Evolutionary conservation across 2,329 filamentous ascomycete species (phyloP).

Genomic region (Colletotrichum chlorophyti): DNA sequence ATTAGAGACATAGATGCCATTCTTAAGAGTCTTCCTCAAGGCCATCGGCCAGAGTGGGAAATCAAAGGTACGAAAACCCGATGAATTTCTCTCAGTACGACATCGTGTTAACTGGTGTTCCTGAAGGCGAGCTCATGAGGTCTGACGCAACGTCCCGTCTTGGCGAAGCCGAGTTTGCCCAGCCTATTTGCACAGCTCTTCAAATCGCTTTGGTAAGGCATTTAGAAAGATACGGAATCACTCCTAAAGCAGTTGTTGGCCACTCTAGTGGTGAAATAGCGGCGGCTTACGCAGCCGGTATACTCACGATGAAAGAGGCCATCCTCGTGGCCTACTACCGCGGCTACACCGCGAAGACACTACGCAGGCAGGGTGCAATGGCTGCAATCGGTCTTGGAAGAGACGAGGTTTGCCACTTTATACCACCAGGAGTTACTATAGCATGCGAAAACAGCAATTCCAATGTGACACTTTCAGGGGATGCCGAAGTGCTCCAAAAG

Average conservation of each 20-base stretch:
- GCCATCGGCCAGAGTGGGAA: constrained; percentile 33
- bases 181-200: constrained; percentile 60
- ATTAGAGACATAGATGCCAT: constrained; percentile 23
- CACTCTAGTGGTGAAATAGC: constrained; percentile 50
- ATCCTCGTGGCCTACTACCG: constrained; percentile 44
- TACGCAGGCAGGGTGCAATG: constrained; percentile 39
- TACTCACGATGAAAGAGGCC: constrained; percentile 36
- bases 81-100: no score
- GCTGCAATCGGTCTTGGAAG: constrained; percentile 39
- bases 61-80: constrained; percentile 17
- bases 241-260: constrained; percentile 40
- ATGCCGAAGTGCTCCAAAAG: constrained; percentile 29
- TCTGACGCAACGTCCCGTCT: constrained; percentile 21
- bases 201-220: constrained; percentile 54
- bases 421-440: constrained; percentile 4
- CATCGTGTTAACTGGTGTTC: not conserved
- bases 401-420: constrained; percentile 1
- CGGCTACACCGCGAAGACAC: constrained; percentile 32
- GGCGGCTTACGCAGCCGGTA: constrained; percentile 43
- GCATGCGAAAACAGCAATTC: constrained; percentile 29
- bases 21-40: constrained; percentile 32
- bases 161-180: constrained; percentile 38
- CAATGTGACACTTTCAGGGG: constrained; percentile 38
- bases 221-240: constrained; percentile 37
- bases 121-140: constrained; percentile 10